Base-by-base conservation (phyloP, 345 rosid species). In the Raphanus raphanistrum region DNA sequence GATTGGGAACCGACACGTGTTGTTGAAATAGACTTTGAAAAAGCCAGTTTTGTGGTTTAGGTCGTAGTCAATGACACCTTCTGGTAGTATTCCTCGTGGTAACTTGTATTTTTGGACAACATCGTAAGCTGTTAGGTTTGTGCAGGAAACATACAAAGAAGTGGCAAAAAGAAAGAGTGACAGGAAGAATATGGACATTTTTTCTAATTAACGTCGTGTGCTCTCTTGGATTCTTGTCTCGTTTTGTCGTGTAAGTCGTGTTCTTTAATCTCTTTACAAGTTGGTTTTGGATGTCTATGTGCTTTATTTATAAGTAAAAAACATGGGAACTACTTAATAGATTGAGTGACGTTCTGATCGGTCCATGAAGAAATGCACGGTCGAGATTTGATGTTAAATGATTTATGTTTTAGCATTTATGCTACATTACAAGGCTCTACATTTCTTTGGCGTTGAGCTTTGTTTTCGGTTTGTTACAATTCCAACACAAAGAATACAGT, bases 51-150 rank as follows among this genome's bases (percentile, higher is more conserved):
- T 36, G 33, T 8, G 13, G 84, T 92, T 75, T 8, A 90, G 66
- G n/a, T 86, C 80, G 77, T 94, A 88, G 26, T 84, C 82, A 0
- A 13, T 65, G 8, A 89, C 85, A 63, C 94, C 96, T 41, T 81
- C 38, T 2, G 93, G 94, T 62, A 92, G 85, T 25, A 92, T 80
- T 17, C 98, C 90, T 54, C 74, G 32, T 0, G 94, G 94, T 74
- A 92, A 84, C 21, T 78, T 71, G 80, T 84, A 84, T 1, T 73
- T 65, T 61, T 80, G 79, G 54, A 90, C 86, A 43, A 75, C 81
- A 57, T 87, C 81, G 74, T 92, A 90, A 0, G 81, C 90, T 0
- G 83, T 73, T 59, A 5, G 75, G 28, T 17, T 70, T 50, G 43
- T 61, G 21, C 55, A 50, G 70, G 36, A 43, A 1, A 72, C 68